A percentile compares a stretch with the other conserved stretches of the same genome.
phyloP scores from a whole-genome alignment of 2,329 filamentous ascomycete genomes.

The Botrytis deweyae region DNA sequence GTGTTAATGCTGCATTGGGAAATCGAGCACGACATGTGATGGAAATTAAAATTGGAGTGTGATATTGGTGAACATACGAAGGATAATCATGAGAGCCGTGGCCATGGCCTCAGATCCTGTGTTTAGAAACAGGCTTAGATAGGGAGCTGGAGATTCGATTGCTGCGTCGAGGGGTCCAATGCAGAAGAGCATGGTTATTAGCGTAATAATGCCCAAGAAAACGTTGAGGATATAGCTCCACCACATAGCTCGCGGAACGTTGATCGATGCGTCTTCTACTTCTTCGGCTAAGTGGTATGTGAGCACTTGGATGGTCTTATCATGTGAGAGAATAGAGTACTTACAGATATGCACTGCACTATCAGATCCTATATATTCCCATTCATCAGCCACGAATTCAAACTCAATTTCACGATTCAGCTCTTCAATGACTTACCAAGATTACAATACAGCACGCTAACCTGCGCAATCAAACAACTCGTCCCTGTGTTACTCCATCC shows the following conservation, averaged over 20 bases:
- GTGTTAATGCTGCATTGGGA: neutral
- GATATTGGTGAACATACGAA: constrained; percentile 31
- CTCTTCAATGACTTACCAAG: constrained; percentile 33
- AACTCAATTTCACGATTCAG: neutral
- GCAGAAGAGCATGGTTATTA: constrained; percentile 42
- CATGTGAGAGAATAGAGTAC: neutral
- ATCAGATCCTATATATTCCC: constrained; percentile 24
- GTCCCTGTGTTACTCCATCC: constrained; percentile 40
- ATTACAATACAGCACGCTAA: constrained; percentile 34
- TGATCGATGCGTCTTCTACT: constrained; percentile 47
- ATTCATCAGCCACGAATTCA: neutral
- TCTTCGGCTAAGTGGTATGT: constrained; percentile 44
- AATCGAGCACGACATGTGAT: neutral
- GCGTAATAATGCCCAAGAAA: constrained; percentile 44
- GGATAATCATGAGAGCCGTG: constrained; percentile 48
- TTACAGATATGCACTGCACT: constrained; percentile 42
- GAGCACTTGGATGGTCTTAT: neutral
- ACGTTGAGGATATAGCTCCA: constrained; percentile 49
- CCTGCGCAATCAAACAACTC: constrained; percentile 42
- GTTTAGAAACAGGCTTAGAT: constrained; percentile 45
- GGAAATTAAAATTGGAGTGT: neutral
- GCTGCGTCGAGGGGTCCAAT: constrained; percentile 40
- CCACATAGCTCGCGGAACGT: constrained; percentile 50
- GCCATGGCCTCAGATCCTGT: constrained; percentile 46
- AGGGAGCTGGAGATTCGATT: constrained; percentile 46